A percentile compares a stretch with the other conserved stretches of the same genome.
phyloP scores from a whole-genome alignment of 257 asterid genomes.

The Solanum megistacrolobum region DNA sequence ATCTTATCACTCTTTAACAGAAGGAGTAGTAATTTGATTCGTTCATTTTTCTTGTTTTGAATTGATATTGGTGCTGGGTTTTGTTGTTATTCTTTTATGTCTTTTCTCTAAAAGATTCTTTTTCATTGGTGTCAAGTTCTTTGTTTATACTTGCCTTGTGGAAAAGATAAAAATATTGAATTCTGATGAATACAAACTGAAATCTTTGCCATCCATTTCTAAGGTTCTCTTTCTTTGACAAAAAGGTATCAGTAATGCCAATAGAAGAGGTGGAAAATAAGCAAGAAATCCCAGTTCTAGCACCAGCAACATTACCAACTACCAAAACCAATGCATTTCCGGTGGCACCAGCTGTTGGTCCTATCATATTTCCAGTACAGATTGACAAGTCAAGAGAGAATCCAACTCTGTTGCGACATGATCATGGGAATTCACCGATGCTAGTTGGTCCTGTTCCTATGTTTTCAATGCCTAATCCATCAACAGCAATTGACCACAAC shows the following conservation, averaged over 20 bases:
- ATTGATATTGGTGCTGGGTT: neutral
- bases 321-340: constrained; percentile 29
- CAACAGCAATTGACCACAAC: constrained; percentile 24
- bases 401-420: constrained; percentile 8
- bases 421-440: constrained; percentile 17
- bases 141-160: neutral
- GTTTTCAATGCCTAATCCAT: constrained; percentile 17
- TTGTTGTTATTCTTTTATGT: neutral
- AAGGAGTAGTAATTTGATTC: neutral
- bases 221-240: neutral
- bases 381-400: constrained; percentile 26
- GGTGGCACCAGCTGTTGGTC: constrained; percentile 27
- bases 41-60: neutral
- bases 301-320: constrained; percentile 14
- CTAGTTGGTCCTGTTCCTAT: constrained; percentile 21
- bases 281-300: constrained; percentile 16
- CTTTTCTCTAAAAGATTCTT: neutral
- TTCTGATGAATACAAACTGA: neutral
- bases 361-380: constrained; percentile 40
- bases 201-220: neutral
- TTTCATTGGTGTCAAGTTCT: neutral
- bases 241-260: constrained; percentile 53
- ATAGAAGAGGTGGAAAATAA: constrained; percentile 31
- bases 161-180: neutral
- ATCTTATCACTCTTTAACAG: neutral